Evolutionary conservation across 164 flowering plant species (phyloP).

Genomic region (Vitis cinerea): DNA sequence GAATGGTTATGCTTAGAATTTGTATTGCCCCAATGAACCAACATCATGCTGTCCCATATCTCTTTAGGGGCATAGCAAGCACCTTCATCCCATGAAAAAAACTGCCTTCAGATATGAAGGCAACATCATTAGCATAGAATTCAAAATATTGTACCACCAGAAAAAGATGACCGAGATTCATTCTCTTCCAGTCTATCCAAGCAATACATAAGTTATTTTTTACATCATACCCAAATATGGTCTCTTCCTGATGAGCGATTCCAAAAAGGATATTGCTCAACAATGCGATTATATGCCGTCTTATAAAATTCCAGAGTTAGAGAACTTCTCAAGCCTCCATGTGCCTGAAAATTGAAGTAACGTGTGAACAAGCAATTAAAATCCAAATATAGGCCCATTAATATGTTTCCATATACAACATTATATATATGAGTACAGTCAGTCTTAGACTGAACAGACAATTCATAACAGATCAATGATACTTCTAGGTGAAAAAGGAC

Average conservation of each 20-base stretch:
- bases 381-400: not conserved
- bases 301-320: conserved; percentile 74
- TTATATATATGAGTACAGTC: too few relatives aligned
- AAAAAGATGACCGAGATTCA: not conserved
- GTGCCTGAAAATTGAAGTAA: conserved; percentile 50
- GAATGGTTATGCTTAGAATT: conserved; percentile 92
- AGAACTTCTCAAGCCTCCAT: conserved; percentile 77
- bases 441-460: too few relatives aligned
- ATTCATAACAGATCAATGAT: too few relatives aligned
- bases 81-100: conserved; percentile 99
- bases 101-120: conserved; percentile 61
- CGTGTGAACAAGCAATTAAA: not conserved
- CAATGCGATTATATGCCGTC: conserved; percentile 80
- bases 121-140: conserved; percentile 27
- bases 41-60: conserved; percentile 99
- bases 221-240: conserved; percentile 87
- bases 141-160: not conserved
- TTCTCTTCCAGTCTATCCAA: not conserved
- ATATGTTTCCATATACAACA: not conserved
- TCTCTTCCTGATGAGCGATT: conserved; percentile 89
- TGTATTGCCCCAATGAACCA: conserved; percentile 99
- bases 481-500: too few relatives aligned
- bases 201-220: conserved; percentile 7
- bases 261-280: conserved; percentile 75
- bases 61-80: conserved; percentile 99